Conservation (phyloP, 2,329 filamentous ascomycete species). For the Sporothrix brasiliensis region DNA sequence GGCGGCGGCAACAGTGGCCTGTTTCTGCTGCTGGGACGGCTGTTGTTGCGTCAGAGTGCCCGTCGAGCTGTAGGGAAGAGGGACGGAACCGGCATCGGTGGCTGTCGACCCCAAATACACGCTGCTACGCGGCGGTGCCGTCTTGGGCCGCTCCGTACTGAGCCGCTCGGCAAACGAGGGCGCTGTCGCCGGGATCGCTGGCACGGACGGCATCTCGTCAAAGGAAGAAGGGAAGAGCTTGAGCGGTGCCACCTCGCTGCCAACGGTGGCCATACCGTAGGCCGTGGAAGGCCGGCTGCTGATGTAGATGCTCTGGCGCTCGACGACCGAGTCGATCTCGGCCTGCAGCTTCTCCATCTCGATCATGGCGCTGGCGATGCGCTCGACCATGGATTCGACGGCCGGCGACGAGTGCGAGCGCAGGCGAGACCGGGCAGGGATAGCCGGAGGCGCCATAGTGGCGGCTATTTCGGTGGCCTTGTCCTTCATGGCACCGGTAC, state of each 20-base stretch:
- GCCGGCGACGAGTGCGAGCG: constrained; percentile 52
- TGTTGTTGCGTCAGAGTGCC: background rate
- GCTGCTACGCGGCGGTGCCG: constrained; percentile 39
- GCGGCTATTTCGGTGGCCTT: background rate
- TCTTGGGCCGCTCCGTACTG: constrained; percentile 50
- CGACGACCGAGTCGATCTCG: constrained; percentile 62
- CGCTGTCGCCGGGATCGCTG: constrained; percentile 58
- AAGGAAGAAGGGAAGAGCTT: constrained; percentile 43
- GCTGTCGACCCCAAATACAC: constrained; percentile 33
- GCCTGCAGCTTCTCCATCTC: constrained; percentile 62
- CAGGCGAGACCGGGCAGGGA: constrained; percentile 52
- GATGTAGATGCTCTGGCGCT: constrained; percentile 62
- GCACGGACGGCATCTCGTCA: constrained; percentile 59
- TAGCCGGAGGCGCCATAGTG: constrained; percentile 34
- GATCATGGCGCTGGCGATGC: constrained; percentile 60
- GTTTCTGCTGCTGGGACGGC: background rate
- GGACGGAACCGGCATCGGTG: background rate
- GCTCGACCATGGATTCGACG: constrained; percentile 57
- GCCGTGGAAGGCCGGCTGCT: constrained; percentile 58
- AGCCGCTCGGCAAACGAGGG: constrained; percentile 62
- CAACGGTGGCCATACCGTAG: constrained; percentile 46
- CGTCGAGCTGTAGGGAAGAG: background rate
- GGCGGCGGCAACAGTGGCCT: background rate
- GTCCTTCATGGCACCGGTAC: too few relatives aligned
- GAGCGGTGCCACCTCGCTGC: constrained; percentile 23